Conservation (phyloP, 2,329 filamentous ascomycete species). For the Diaporthe longicolla region DNA sequence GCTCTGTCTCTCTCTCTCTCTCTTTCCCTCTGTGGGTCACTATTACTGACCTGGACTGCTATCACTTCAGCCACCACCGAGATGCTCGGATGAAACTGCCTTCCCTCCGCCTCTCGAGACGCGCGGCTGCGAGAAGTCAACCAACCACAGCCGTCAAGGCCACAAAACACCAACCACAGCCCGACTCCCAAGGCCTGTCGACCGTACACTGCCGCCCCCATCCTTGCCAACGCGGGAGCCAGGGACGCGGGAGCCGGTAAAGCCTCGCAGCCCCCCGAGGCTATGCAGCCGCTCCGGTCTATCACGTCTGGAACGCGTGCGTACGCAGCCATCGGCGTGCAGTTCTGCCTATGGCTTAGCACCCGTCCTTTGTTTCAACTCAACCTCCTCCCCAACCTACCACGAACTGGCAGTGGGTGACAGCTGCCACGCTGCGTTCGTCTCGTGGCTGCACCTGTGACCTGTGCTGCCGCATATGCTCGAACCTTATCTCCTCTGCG, state of each 20-base stretch:
- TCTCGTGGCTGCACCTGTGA: conserved; percentile 22
- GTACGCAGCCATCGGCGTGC: conserved; percentile 10
- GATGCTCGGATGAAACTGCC: conserved; percentile 1
- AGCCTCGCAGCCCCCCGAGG: not conserved
- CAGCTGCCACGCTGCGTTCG: conserved; percentile 33
- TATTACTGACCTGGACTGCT: not conserved
- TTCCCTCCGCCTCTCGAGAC: not conserved
- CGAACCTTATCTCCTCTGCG: conserved; percentile 17
- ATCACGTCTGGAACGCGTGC: not conserved
- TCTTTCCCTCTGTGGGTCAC: no score
- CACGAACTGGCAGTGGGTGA: conserved; percentile 17
- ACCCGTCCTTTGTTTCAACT: conserved; percentile 18
- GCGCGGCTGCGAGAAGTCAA: conserved; percentile 11
- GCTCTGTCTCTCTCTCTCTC: no score
- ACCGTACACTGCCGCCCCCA: not conserved
- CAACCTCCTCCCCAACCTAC: not conserved
- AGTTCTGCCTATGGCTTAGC: conserved; percentile 11
- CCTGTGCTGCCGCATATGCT: conserved; percentile 26
- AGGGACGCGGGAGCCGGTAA: not conserved
- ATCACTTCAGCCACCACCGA: not conserved
- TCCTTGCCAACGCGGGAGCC: conserved; percentile 2
- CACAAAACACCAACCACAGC: conserved; percentile 1
- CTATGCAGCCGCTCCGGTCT: conserved; percentile 5
- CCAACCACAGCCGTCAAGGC: conserved; percentile 1
- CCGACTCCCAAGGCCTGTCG: not conserved